Conservation (phyloP, 768 basidiomycete species). For the Lactarius pseudohatsudake region DNA sequence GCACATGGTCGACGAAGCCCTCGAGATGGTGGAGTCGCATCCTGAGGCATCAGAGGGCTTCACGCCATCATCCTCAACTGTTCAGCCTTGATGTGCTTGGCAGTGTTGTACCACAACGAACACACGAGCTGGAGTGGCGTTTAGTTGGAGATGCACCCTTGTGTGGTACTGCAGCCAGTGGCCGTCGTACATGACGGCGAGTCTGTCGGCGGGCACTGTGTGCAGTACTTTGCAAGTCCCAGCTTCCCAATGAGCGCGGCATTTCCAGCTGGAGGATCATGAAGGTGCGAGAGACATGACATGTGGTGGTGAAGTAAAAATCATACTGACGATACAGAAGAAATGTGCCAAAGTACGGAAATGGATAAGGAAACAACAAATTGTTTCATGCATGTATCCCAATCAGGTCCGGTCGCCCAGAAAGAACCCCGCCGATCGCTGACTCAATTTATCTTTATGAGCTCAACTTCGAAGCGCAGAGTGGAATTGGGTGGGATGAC, state of each 20-base stretch:
- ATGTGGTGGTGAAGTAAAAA: constrained; percentile 7
- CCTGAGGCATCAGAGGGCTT: background rate
- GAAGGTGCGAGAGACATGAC: constrained; percentile 20
- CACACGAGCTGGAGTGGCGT: background rate
- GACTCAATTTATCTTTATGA: constrained; percentile 62
- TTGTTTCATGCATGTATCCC: constrained; percentile 19
- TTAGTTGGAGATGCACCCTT: background rate
- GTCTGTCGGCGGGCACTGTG: constrained; percentile 2
- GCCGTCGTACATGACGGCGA: background rate
- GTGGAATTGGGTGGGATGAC: constrained; percentile 75
- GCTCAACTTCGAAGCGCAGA: constrained; percentile 81
- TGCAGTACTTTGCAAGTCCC: constrained; percentile 4
- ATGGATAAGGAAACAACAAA: constrained; percentile 24
- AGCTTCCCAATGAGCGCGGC: background rate
- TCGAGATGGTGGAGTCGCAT: constrained; percentile 14
- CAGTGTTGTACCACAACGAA: background rate
- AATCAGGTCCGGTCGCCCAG: constrained; percentile 24
- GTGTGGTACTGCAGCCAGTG: constrained; percentile 10
- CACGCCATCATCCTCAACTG: background rate
- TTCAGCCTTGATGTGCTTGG: constrained; percentile 2
- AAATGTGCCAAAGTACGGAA: constrained; percentile 19
- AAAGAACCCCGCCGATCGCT: constrained; percentile 14
- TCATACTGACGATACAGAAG: constrained; percentile 26
- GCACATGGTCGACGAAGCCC: constrained; percentile 21
- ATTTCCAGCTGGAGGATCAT: background rate